A percentile compares a stretch with the other conserved stretches of the same genome.
Conservation (phyloP, 495 filamentous ascomycete genomes). For the Platismatia glauca region DNA sequence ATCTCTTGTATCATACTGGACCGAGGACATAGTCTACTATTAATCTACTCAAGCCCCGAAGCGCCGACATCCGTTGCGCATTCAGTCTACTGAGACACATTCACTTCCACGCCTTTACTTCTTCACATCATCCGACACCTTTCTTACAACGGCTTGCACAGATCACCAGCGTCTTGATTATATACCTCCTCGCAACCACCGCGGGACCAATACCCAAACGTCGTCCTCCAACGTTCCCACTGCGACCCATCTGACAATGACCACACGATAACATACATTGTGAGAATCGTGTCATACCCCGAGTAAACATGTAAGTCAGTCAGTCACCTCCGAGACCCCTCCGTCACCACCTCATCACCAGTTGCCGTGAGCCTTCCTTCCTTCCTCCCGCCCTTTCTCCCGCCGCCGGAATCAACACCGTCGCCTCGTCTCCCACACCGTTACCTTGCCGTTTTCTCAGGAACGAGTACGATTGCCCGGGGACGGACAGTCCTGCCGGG, state of each 20-base stretch:
- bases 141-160: not conserved
- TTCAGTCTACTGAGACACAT: not conserved
- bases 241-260: not conserved
- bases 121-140: not conserved
- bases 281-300: no score
- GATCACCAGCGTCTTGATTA: not conserved
- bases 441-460: not conserved
- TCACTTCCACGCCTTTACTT: not conserved
- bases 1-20: constrained; percentile 3
- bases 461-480: not conserved
- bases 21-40: not conserved
- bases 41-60: not conserved
- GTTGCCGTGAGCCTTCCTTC: no score
- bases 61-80: not conserved
- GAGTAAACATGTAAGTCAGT: not conserved
- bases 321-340: not conserved
- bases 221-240: not conserved
- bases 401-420: not conserved
- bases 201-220: not conserved
- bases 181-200: not conserved
- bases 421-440: not conserved
- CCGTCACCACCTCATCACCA: not conserved
- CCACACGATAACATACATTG: no score
- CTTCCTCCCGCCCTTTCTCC: no score
- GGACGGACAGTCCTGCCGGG: not conserved